phyloP scores from a whole-genome alignment of 352 stramenopile species.

The Phytopythium helicoides region DNA sequence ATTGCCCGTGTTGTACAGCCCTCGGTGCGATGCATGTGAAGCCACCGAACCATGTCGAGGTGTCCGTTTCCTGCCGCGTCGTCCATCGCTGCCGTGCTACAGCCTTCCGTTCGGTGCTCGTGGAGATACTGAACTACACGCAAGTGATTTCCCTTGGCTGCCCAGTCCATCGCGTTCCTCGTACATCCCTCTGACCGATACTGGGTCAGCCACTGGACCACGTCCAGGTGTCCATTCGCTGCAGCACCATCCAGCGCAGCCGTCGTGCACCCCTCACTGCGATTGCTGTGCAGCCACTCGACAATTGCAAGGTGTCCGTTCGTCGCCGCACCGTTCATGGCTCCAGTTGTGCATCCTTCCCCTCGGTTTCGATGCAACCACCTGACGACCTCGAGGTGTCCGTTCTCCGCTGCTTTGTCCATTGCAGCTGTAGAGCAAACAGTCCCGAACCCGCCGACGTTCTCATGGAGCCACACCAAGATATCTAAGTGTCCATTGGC shows the following conservation, averaged over 20 bases:
- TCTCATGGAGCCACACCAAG: conserved; percentile 45
- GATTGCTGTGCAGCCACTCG: conserved; percentile 20
- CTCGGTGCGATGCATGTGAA: conserved; percentile 21
- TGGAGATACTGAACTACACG: conserved; percentile 8
- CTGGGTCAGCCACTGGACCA: conserved; percentile 24
- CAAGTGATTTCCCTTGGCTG: conserved; percentile 12
- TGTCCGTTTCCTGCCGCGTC: conserved; percentile 20
- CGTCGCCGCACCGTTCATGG: conserved; percentile 18
- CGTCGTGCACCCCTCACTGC: conserved; percentile 4
- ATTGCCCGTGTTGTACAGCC: conserved; percentile 35
- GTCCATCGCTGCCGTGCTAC: conserved; percentile 17
- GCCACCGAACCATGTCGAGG: conserved; percentile 25
- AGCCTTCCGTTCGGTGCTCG: conserved; percentile 14
- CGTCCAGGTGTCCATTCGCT: conserved; percentile 18
- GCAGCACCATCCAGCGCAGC: conserved; percentile 21
- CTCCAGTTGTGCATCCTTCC: conserved; percentile 17
- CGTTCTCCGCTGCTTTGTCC: conserved; percentile 21
- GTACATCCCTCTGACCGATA: conserved; percentile 20
- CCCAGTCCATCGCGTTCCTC: conserved; percentile 24
- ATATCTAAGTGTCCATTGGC: conserved; percentile 47
- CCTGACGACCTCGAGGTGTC: conserved; percentile 5
- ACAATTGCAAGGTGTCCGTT: conserved; percentile 20
- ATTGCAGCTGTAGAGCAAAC: conserved; percentile 22
- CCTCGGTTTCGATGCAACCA: conserved; percentile 8
- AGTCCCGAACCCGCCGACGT: conserved; percentile 7